Evolutionary conservation across 176 grass and related monocot species (phyloP).

Genomic region (Triticum monococcum): DNA sequence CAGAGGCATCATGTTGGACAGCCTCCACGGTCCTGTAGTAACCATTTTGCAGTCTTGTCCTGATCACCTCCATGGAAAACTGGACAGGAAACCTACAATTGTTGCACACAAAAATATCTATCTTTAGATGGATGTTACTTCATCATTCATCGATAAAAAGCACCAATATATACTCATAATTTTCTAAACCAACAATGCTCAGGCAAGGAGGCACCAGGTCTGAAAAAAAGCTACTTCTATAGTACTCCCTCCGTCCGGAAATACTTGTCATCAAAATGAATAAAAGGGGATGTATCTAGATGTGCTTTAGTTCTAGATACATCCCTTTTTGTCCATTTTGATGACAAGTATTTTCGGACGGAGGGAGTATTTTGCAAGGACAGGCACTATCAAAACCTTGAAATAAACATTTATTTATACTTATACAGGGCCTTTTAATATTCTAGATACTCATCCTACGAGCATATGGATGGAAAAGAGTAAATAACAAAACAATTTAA

Average conservation of each 20-base stretch:
- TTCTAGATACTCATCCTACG: not conserved
- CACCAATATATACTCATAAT: not conserved
- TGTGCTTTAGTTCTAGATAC: too few species aligned
- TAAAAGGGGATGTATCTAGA: too few species aligned
- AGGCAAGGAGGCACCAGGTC: not conserved
- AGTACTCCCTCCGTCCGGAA: too few species aligned
- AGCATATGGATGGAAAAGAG: not conserved
- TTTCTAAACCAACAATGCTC: not conserved
- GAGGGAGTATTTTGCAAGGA: not conserved
- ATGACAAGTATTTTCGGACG: too few species aligned
- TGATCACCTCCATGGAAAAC: slow-evolving; percentile 87
- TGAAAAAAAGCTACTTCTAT: not conserved
- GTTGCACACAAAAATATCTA: slow-evolving; percentile 7
- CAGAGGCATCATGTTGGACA: slow-evolving; percentile 67
- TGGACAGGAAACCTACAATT: slow-evolving; percentile 74
- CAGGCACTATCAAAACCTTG: not conserved
- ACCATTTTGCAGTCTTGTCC: slow-evolving; percentile 69
- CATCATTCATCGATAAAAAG: slow-evolving; percentile 3
- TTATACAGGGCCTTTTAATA: not conserved
- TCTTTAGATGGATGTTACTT: not conserved
- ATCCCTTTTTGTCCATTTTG: too few species aligned
- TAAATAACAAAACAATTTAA: not conserved
- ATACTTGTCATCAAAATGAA: too few species aligned
- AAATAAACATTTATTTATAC: not conserved
- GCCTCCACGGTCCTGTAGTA: slow-evolving; percentile 84